Evolutionary conservation across 345 rosid species (phyloP).

Genomic region (Passiflora organensis): DNA sequence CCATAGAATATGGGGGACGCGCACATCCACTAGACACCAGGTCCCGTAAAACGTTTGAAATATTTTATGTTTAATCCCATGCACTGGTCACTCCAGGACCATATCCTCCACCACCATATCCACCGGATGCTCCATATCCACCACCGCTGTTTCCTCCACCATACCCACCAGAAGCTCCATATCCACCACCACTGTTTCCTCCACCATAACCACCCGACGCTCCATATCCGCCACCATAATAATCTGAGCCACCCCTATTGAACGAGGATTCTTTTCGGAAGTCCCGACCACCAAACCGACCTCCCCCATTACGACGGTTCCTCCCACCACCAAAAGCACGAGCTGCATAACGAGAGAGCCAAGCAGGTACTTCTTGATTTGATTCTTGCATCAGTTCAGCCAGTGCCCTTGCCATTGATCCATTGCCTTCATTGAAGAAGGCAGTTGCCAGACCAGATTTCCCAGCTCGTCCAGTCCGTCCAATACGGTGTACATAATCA

Average conservation of each 20-base stretch:
- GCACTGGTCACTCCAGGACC: slow-evolving; percentile 62
- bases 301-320: slow-evolving; percentile 77
- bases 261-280: slow-evolving; percentile 64
- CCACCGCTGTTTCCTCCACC: slow-evolving; percentile 1
- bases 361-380: slow-evolving; percentile 89
- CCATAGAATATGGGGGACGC: slow-evolving; percentile 14
- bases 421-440: slow-evolving; percentile 79
- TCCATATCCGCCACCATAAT: slow-evolving; percentile 47
- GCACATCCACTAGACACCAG: slow-evolving; percentile 16
- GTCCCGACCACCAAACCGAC: slow-evolving; percentile 90
- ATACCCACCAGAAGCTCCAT: slow-evolving; percentile 11
- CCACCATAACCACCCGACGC: slow-evolving; percentile 16
- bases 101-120: slow-evolving; percentile 41
- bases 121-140: slow-evolving; percentile 36
- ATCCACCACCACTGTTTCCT: slow-evolving; percentile 28
- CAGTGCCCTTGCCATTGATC: slow-evolving; percentile 62
- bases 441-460: slow-evolving; percentile 90
- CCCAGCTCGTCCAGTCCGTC: slow-evolving; percentile 98
- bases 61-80: slow-evolving; percentile 43
- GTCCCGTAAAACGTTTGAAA: slow-evolving; percentile 9
- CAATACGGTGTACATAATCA: slow-evolving; percentile 95
- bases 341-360: slow-evolving; percentile 82
- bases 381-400: slow-evolving; percentile 88
- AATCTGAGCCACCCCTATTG: slow-evolving; percentile 52
- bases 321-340: slow-evolving; percentile 58